phyloP scores from a whole-genome alignment of 106 monocot species.

The Phalaenopsis equestris region DNA sequence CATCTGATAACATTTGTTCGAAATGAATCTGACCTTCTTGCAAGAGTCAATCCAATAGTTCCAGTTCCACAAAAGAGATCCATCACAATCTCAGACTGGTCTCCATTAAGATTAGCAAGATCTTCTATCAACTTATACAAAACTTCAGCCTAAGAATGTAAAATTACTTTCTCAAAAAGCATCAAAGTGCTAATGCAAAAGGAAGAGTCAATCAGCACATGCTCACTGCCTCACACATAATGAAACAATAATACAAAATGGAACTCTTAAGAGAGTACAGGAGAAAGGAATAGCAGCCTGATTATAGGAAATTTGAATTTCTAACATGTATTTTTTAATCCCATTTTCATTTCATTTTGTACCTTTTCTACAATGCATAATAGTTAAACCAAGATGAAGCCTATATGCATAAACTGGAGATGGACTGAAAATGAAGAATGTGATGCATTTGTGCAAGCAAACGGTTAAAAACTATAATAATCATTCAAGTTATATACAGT shows the following conservation, averaged over 20 bases:
- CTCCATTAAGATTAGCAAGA: conserved; percentile 61
- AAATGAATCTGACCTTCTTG: conserved; percentile 47
- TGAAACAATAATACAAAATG: background rate
- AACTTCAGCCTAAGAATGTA: conserved; percentile 66
- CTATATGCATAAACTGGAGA: too few species aligned
- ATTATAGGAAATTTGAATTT: too few species aligned
- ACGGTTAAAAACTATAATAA: too few species aligned
- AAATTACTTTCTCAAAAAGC: background rate
- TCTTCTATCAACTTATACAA: conserved; percentile 90
- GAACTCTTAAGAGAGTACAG: background rate
- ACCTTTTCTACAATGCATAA: too few species aligned
- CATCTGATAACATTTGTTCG: background rate
- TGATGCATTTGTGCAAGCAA: too few species aligned
- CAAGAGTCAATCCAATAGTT: conserved; percentile 93
- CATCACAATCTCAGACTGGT: conserved; percentile 85
- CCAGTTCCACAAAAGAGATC: conserved; percentile 98
- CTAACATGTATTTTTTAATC: too few species aligned
- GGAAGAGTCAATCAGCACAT: too few species aligned
- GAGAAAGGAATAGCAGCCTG: background rate
- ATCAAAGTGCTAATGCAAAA: background rate
- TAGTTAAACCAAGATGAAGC: too few species aligned
- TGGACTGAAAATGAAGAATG: too few species aligned
- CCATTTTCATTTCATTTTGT: too few species aligned
- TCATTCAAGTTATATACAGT: too few species aligned
- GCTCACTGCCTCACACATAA: too few species aligned